These are phyloP conservation scores for Colletotrichum echinochloae DNA, from an alignment of 2,329 filamentous ascomycete genomes.

Conservation along the genomic window DNA sequence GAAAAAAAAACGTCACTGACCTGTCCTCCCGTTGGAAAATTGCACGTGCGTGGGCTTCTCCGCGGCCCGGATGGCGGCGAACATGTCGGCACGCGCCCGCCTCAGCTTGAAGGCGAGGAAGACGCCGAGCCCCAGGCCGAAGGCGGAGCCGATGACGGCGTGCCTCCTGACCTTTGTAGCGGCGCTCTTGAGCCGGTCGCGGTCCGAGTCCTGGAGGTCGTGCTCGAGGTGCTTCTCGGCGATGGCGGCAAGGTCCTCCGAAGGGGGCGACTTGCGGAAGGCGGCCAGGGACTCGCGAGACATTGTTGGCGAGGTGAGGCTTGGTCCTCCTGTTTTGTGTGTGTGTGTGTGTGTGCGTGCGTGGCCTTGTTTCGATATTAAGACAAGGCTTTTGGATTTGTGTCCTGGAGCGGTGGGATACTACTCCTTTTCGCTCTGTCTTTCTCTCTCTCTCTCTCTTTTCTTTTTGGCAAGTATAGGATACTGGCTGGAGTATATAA, in stretches of 20 bases:
- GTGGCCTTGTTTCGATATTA: not conserved
- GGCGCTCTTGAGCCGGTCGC: conserved; percentile 66
- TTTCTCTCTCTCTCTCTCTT: too few relatives aligned
- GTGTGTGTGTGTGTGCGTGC: too few relatives aligned
- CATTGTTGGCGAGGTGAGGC: conserved; percentile 4
- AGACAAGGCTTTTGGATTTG: not conserved
- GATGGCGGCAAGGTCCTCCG: conserved; percentile 64
- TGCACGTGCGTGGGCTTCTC: conserved; percentile 72
- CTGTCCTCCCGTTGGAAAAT: conserved; percentile 70
- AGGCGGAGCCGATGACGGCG: conserved; percentile 67
- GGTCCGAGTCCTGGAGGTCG: conserved; percentile 66
- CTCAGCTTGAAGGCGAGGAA: conserved; percentile 69
- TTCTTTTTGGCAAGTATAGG: too few relatives aligned
- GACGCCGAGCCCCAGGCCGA: conserved; percentile 70
- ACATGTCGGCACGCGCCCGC: conserved; percentile 66
- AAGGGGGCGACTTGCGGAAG: conserved; percentile 50
- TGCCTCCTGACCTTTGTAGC: conserved; percentile 66
- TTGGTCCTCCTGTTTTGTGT: not conserved
- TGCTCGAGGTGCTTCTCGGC: conserved; percentile 70
- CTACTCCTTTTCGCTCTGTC: too few relatives aligned
- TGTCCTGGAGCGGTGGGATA: not conserved
- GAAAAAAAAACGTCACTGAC: conserved; percentile 49
- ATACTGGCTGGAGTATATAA: not conserved
- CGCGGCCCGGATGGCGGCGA: conserved; percentile 69
- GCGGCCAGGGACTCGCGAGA: conserved; percentile 47